Base-by-base conservation (phyloP, 2,329 filamentous ascomycete species). In the Calonectria henricotiae region DNA sequence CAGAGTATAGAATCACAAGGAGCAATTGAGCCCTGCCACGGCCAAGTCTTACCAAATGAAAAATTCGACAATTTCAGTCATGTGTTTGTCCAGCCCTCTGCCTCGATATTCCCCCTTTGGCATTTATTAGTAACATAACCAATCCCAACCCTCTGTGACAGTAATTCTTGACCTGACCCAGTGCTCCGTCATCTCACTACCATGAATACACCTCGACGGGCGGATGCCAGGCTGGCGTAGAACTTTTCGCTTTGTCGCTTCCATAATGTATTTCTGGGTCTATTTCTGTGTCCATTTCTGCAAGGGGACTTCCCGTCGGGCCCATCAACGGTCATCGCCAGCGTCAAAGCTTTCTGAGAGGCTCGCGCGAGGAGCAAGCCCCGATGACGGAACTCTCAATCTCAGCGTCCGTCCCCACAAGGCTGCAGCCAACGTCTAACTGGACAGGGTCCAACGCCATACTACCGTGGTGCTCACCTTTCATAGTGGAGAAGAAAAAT, bases 371-470 rank as follows among this genome's bases (percentile, higher is more conserved):
- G 23, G 43, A 58, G 51, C 51, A 39, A 23, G 25, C n/a, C 51
- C 32, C 4, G 15, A 30, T 13, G 51, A 58, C 9, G 32, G 32
- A 37, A 27, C 15, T 6, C n/a, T 27, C 15, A 23, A 58, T 58
- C 35, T 37, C n/a, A 4, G 35, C 51, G 23, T 58, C 51, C 35
- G 23, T 58, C 51, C 35, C 51, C 51, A 58, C 51, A 58, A 58
- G 51, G 51, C 51, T 58, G 51, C 51, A 58, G 51, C 20, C 3
- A 6, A 15, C 32, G 35, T 58, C 51, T 58, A 58, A 58, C 37
- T 39, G 23, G 51, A 30, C 51, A 58, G 7, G 35, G 13, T 20
- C 51, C 51, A 20, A 58, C 51, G 51, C 39, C 51, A 58, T 58
- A 37, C 43, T n/a, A 46, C 43, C 9, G 20, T 39, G 51, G 35